Evolutionary conservation across 257 asterid species (phyloP).

Genomic region (Ehretia macrophylla): DNA sequence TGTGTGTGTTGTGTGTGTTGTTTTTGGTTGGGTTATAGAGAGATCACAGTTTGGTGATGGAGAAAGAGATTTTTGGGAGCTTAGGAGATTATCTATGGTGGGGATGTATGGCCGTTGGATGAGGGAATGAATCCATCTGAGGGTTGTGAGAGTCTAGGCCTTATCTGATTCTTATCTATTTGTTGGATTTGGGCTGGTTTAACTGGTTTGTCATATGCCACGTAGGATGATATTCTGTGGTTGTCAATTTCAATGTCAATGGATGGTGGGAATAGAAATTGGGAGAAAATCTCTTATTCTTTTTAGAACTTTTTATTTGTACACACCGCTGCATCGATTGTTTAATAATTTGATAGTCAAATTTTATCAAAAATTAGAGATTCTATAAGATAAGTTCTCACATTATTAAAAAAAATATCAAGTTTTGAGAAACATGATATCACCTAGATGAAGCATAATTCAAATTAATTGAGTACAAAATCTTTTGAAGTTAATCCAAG

Average conservation of each 20-base stretch:
- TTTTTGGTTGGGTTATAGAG: slow-evolving; percentile 29
- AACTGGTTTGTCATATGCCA: slow-evolving; percentile 28
- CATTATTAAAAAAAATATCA: no score
- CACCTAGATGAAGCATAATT: no score
- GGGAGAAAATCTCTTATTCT: background rate
- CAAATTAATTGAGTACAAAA: no score
- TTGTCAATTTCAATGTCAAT: slow-evolving; percentile 9
- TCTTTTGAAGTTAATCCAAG: no score
- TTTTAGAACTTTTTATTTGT: no score
- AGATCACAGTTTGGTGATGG: slow-evolving; percentile 11
- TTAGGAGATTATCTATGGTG: slow-evolving; percentile 8
- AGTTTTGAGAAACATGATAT: no score
- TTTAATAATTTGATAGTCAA: no score
- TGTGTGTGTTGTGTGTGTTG: slow-evolving; percentile 8
- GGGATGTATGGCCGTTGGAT: slow-evolving; percentile 45
- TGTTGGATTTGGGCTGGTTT: slow-evolving; percentile 23
- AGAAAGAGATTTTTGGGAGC: slow-evolving; percentile 28
- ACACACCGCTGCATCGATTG: no score
- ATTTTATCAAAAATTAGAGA: no score
- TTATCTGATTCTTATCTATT: slow-evolving; percentile 74
- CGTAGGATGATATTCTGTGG: slow-evolving; percentile 36
- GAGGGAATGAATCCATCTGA: slow-evolving; percentile 38
- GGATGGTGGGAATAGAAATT: background rate
- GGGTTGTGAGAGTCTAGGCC: slow-evolving; percentile 35
- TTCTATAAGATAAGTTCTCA: no score